These are phyloP conservation scores for Trametes elegans DNA, from an alignment of 768 basidiomycete species.

Conservation along the genomic window DNA sequence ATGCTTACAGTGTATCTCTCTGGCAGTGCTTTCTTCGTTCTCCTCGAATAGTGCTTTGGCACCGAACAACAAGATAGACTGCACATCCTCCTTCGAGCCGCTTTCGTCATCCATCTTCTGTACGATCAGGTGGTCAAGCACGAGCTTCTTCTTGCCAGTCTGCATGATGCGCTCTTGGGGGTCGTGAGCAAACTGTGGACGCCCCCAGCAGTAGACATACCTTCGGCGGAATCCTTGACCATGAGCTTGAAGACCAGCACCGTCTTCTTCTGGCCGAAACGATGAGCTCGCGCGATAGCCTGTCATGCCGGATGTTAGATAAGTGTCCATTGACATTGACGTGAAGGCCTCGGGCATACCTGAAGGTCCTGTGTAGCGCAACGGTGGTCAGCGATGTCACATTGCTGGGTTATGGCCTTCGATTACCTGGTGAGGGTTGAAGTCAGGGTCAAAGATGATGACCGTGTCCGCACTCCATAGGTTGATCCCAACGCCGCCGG, in stretches of 20 bases:
- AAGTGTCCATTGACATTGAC: no score
- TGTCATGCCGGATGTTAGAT: constrained; percentile 34
- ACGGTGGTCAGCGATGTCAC: background rate
- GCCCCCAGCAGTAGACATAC: constrained; percentile 33
- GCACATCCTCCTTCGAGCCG: constrained; percentile 73
- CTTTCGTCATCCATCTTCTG: constrained; percentile 92
- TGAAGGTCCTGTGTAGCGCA: constrained; percentile 81
- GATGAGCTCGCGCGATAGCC: constrained; percentile 93
- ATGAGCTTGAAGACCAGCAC: constrained; percentile 95
- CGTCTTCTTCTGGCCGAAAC: constrained; percentile 93
- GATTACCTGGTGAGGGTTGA: constrained; percentile 91
- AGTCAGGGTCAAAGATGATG: constrained; percentile 93
- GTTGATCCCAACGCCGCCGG: constrained; percentile 94
- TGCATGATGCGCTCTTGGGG: constrained; percentile 82
- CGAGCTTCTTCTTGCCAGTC: constrained; percentile 92
- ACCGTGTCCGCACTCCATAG: constrained; percentile 90
- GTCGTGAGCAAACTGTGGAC: background rate
- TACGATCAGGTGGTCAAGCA: constrained; percentile 92
- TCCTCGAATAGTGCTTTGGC: constrained; percentile 83
- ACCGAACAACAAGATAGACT: constrained; percentile 86
- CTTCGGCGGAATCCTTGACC: constrained; percentile 93
- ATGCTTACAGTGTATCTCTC: constrained; percentile 68
- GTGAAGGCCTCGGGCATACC: constrained; percentile 44
- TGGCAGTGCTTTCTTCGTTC: constrained; percentile 42
- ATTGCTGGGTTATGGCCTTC: background rate